Conservation (phyloP, 345 rosid species). For the Cardamine chenopodiifolia region DNA sequence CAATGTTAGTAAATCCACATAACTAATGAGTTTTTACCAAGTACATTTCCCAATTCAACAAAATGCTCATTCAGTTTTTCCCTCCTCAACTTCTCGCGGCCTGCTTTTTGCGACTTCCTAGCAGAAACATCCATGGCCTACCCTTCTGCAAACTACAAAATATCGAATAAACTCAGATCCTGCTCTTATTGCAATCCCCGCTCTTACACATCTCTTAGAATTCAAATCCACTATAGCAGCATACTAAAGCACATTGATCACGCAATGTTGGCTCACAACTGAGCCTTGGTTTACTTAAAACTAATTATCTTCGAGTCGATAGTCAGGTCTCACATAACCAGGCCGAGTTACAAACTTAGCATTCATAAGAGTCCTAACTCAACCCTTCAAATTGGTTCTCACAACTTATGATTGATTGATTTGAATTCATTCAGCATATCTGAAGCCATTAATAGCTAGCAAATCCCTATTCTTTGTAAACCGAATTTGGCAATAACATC, state of each 20-base stretch:
- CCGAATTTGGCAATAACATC: background rate
- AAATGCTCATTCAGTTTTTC: conserved; percentile 88
- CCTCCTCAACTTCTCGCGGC: conserved; percentile 88
- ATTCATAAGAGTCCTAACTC: background rate
- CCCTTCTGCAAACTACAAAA: conserved; percentile 21
- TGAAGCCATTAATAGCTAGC: background rate
- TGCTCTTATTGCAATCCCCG: background rate
- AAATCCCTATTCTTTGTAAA: background rate
- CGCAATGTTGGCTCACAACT: background rate
- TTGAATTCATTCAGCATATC: conserved; percentile 15
- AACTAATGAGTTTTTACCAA: conserved; percentile 51
- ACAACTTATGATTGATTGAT: background rate
- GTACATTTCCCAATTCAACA: conserved; percentile 68
- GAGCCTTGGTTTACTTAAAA: background rate
- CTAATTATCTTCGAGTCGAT: background rate
- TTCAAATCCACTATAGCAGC: background rate
- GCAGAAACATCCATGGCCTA: conserved; percentile 55
- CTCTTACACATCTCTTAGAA: background rate
- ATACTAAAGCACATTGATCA: background rate
- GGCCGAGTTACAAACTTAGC: background rate
- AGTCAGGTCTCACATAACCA: conserved; percentile 4
- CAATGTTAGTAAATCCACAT: background rate
- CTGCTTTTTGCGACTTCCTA: conserved; percentile 84
- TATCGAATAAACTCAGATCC: conserved; percentile 1
- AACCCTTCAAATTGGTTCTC: conserved; percentile 11